These are phyloP conservation scores for Naganishia randhawae DNA, from an alignment of 768 basidiomycete genomes.

Conservation along the genomic window DNA sequence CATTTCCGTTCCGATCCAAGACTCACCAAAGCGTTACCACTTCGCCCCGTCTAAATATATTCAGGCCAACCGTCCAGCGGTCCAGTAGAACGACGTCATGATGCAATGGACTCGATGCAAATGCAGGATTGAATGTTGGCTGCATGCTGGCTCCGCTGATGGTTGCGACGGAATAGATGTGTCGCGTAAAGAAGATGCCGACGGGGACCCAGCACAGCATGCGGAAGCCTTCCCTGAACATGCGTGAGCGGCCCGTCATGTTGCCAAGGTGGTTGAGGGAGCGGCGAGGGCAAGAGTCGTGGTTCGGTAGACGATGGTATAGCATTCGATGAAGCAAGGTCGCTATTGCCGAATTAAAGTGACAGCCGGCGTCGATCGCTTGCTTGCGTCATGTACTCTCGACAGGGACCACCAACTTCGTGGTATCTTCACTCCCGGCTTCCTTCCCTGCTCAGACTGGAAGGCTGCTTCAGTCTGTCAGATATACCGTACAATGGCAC, in stretches of 20 bases:
- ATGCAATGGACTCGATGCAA: slow-evolving; percentile 37
- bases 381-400: neutral
- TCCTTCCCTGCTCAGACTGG: neutral
- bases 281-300: neutral
- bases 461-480: neutral
- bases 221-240: slow-evolving; percentile 17
- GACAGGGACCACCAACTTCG: too few species aligned
- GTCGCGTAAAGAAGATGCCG: slow-evolving; percentile 48
- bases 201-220: slow-evolving; percentile 48
- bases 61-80: slow-evolving; percentile 42
- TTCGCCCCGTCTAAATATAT: slow-evolving; percentile 43
- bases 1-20: too few species aligned
- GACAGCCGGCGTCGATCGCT: neutral
- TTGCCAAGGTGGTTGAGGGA: neutral
- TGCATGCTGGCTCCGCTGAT: slow-evolving; percentile 49
- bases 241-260: slow-evolving; percentile 6
- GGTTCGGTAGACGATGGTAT: too few species aligned
- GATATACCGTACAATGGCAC: neutral
- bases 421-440: neutral
- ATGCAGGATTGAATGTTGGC: slow-evolving; percentile 51
- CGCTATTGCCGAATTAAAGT: too few species aligned
- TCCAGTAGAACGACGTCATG: slow-evolving; percentile 50
- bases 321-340: too few species aligned
- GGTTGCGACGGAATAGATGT: slow-evolving; percentile 48
- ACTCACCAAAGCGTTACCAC: slow-evolving; percentile 48